Conservation (phyloP, 2,329 filamentous ascomycete genomes). For the Blastomyces emzantsi region DNA sequence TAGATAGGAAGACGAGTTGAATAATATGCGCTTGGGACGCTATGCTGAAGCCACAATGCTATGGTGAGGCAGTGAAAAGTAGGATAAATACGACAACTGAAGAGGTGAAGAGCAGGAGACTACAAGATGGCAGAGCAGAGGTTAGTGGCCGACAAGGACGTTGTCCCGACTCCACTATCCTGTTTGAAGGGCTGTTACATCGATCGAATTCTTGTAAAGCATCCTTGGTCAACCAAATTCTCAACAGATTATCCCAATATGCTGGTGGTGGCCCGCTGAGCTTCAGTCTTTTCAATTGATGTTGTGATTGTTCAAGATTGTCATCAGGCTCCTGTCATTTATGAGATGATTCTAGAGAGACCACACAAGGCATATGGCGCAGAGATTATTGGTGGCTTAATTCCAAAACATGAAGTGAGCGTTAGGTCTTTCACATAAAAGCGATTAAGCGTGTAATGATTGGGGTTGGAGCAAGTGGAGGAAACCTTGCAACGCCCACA, state of each 20-base stretch:
- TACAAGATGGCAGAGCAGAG: too few species aligned
- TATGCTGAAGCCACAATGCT: too few species aligned
- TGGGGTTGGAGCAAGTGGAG: background rate
- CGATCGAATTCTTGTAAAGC: too few species aligned
- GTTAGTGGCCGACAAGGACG: too few species aligned
- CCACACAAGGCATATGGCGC: background rate
- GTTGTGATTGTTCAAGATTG: background rate
- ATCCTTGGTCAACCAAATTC: constrained; percentile 14
- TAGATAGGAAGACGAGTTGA: too few species aligned
- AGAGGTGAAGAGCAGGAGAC: too few species aligned
- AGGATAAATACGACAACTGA: too few species aligned
- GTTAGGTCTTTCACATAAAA: background rate
- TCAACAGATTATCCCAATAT: constrained; percentile 22
- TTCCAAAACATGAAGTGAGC: background rate
- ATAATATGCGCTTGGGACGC: too few species aligned
- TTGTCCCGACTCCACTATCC: too few species aligned
- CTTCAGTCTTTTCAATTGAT: constrained; percentile 13
- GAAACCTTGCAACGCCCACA: background rate
- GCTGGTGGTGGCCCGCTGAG: constrained; percentile 1
- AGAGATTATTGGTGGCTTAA: background rate
- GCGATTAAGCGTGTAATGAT: background rate
- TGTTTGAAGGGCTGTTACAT: too few species aligned
- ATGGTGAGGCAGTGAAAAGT: too few species aligned
- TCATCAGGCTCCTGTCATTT: background rate
- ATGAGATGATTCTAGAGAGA: background rate